Base-by-base conservation (phyloP, 257 asterid genomes). In the Capsicum pubescens region DNA sequence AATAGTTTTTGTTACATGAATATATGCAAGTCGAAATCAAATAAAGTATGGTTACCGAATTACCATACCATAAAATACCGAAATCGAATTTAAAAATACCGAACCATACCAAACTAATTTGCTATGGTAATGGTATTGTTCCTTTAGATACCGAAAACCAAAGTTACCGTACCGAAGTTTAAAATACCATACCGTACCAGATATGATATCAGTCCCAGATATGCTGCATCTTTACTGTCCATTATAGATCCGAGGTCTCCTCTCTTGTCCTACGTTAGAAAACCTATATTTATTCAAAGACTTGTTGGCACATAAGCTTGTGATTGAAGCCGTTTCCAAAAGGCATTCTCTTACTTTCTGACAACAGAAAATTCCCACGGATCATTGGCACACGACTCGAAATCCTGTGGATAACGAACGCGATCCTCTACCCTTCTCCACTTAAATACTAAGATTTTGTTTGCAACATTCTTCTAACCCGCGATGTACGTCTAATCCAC, bases 311-410 rank as follows among this genome's bases (percentile, higher is more conserved):
- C 42, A 48, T 72, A 19, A 72, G 80, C 59, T 48, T 72, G 80
- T 72, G 60, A 72, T 72, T 72, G 80, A 72, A 72, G 59, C 44
- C 60, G 12, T 72, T 72, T 74, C 6, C 2, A 7, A 26, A 26
- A 26, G 32, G 32, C 32, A 26, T 26, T 0, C 32, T 32, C 11
- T 13, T 68, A 7, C 32, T 67, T 67, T 67, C 19, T 7, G 48
- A 35, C 48, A 35, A 67, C 50, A 19, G 35, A 67, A 66, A 67
- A 13, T 35, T 67, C 19, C 17, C 11, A 2, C 35, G 44, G 74
- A 19, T 19, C 32, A 26, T 26, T 26, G 32, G 32, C 32, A 26
- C 32, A 26, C 32, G 32, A 26, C 32, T 26, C 32, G 32, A 26
- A 26, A 26, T 26, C 32, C 19, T 3, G n/a, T 67, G 74, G 74